Evolutionary conservation across 371 early-diverging fungal species (phyloP), one percentile per base, ranked within the genome.

Genomic region (Mucor racemosus): DNA sequence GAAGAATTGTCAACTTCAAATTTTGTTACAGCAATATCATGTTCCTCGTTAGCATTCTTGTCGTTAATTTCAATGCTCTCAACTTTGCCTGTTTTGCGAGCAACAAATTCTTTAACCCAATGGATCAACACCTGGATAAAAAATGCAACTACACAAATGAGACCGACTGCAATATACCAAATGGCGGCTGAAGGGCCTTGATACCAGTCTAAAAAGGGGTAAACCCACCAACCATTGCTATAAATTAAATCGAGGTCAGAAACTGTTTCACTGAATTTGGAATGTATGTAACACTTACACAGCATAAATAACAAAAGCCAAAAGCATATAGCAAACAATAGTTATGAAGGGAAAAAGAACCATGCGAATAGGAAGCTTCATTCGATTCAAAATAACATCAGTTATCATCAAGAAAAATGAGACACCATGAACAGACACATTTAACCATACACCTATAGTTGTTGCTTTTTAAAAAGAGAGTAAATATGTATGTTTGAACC

Each of bases 131-230:
- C 58, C 26, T 80, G 71, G 1, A 81, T 36, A 63, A 84, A 83
- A 57, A 78, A 87, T 19, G 75, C 65, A 1, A 80, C 61, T 5
- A 84, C 42, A 0, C 73, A 74, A n/a, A 80, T 56, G 0, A 73
- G 68, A 8, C 71, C 84, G 0, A 84, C 84, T 4, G 76, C 59
- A 40, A 79, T 19, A 44, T 85, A 85, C 73, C 76, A 80, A 7
- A 76, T 69, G 3, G 78, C 82, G 7, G 78, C 76, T 3, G 64
- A 72, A 0, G 74, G 65, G 1, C 88, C 88, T 53, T 79, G 78
- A 15, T 62, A 54, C 86, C 88, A 87, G 55, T 84, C 63, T 53
- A 87, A 61, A 62, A 87, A 85, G 0, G 84, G 76, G 68, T 87
- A 85, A 0, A 84, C 83, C 85, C 88, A 87, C 13, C 41, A 63